These are phyloP conservation scores for Sphagnum magellanicum DNA, from an alignment of 228 moss, liverwort and hornwort species.

Conservation along the genomic window DNA sequence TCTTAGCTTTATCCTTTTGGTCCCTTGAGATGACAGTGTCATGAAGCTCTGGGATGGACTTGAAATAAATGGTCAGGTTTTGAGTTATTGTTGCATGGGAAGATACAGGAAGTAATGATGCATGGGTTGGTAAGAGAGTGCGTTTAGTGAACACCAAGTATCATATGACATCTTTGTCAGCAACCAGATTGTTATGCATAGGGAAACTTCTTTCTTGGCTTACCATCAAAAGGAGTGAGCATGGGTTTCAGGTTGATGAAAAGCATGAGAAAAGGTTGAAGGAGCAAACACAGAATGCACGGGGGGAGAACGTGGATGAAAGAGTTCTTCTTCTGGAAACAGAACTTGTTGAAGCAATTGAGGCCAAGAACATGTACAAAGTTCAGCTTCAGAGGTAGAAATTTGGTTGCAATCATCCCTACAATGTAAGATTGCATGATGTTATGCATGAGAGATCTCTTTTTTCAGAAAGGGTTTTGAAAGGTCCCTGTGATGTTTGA, in stretches of 20 bases:
- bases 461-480: no score
- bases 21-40: no score
- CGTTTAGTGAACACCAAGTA: neutral
- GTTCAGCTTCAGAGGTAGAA: conserved; percentile 65
- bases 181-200: neutral
- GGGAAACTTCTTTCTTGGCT: no score
- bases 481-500: no score
- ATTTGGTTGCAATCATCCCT: neutral
- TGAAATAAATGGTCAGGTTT: no score
- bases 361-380: conserved; percentile 91
- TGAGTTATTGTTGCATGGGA: no score
- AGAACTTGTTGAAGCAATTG: conserved; percentile 75
- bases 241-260: conserved; percentile 60
- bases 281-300: conserved; percentile 60
- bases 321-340: conserved; percentile 68
- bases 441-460: no score
- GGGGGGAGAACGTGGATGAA: conserved; percentile 68
- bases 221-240: neutral
- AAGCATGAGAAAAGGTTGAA: conserved; percentile 63
- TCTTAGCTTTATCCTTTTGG: conserved; percentile 11
- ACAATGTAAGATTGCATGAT: neutral
- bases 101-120: neutral
- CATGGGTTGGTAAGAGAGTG: neutral
- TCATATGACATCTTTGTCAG: conserved; percentile 5
- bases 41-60: no score